These are phyloP conservation scores for Myochromella boudieri DNA, from an alignment of 768 basidiomycete species.

Conservation along the genomic window DNA sequence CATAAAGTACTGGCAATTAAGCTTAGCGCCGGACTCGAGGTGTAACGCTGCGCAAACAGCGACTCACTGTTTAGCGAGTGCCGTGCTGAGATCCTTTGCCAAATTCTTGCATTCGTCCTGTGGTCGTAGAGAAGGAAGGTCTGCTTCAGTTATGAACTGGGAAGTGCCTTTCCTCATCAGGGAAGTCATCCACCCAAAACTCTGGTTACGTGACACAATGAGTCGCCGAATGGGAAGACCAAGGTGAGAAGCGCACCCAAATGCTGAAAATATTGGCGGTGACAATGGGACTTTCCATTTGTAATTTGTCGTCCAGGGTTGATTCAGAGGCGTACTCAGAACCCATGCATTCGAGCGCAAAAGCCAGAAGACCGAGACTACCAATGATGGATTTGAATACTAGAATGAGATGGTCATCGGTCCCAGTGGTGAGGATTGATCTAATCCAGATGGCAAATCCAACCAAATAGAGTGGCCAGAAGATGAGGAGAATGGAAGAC, in stretches of 20 bases:
- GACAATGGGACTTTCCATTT: conserved; percentile 65
- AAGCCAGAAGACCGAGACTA: conserved; percentile 50
- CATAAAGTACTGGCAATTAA: conserved; percentile 57
- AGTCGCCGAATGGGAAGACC: background rate
- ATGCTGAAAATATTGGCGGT: conserved; percentile 81
- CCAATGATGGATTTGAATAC: conserved; percentile 42
- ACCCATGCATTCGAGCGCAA: conserved; percentile 68
- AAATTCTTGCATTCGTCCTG: conserved; percentile 71
- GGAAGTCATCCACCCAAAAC: conserved; percentile 85
- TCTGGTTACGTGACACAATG: conserved; percentile 32
- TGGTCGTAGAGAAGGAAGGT: conserved; percentile 73
- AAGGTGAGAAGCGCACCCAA: conserved; percentile 42
- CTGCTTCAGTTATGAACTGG: conserved; percentile 77
- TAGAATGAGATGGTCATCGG: conserved; percentile 36
- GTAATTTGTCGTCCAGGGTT: conserved; percentile 29
- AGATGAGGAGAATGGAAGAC: conserved; percentile 72
- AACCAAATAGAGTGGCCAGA: conserved; percentile 72
- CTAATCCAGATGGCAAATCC: conserved; percentile 57
- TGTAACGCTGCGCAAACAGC: background rate
- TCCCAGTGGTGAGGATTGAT: conserved; percentile 40
- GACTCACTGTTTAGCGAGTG: conserved; percentile 66
- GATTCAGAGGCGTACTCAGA: conserved; percentile 47
- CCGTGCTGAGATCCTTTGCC: conserved; percentile 54
- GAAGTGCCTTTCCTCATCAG: conserved; percentile 69
- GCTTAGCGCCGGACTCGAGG: background rate